phyloP scores from a whole-genome alignment of 2,329 filamentous ascomycete species.

The Fusarium pilosicola region DNA sequence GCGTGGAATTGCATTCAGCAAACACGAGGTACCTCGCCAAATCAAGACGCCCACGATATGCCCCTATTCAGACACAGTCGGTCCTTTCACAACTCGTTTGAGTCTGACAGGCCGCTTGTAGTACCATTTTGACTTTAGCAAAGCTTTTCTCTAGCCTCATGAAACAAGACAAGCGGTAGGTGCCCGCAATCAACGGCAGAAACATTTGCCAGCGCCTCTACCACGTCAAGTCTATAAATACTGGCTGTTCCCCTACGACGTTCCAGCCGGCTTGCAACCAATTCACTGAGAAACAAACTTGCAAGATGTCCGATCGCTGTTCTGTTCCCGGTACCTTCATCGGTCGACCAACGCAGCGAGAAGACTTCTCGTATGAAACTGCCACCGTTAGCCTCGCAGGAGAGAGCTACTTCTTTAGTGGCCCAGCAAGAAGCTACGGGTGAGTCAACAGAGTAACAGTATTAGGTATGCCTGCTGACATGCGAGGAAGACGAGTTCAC shows the following conservation, averaged over 20 bases:
- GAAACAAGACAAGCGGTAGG: constrained; percentile 12
- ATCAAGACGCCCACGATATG: neutral
- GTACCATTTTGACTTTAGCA: neutral
- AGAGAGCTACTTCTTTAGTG: constrained; percentile 37
- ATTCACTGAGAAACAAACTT: neutral
- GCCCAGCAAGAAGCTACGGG: constrained; percentile 33
- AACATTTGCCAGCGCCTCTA: neutral
- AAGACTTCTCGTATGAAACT: constrained; percentile 22
- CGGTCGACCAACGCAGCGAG: neutral
- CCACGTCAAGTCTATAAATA: neutral
- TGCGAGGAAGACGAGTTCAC: constrained; percentile 11
- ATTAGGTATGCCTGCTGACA: neutral
- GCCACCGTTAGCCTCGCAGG: constrained; percentile 34
- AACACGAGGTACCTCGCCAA: neutral
- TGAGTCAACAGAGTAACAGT: neutral
- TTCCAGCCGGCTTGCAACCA: neutral
- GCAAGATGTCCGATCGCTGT: neutral
- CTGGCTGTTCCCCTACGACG: too few species aligned
- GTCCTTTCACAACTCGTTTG: constrained; percentile 7
- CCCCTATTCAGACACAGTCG: constrained; percentile 6
- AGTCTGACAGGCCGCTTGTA: constrained; percentile 17
- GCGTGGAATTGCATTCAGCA: neutral
- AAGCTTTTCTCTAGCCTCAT: constrained; percentile 1
- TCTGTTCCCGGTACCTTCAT: neutral
- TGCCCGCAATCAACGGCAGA: neutral